phyloP scores from a whole-genome alignment of 495 filamentous ascomycete genomes.

The Daldinia decipiens region DNA sequence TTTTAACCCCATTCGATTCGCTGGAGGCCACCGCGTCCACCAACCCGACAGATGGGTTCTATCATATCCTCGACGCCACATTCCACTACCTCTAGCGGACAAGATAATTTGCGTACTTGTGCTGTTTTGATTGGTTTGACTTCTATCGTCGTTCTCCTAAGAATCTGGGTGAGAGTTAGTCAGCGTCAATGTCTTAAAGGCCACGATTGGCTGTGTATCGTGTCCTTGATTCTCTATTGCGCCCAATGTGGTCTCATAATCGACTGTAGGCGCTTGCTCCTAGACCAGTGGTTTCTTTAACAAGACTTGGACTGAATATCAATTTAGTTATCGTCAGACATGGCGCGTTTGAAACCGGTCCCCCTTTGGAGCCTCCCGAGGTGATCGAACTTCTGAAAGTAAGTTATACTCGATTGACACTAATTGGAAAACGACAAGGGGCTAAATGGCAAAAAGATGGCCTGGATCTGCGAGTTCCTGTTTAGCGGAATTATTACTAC shows the following conservation, averaged over 20 bases:
- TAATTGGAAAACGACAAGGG: neutral
- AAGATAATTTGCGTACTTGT: neutral
- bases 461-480: neutral
- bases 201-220: neutral
- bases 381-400: neutral
- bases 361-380: neutral
- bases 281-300: neutral
- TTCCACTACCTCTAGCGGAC: neutral
- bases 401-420: neutral
- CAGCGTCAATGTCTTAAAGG: neutral
- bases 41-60: neutral
- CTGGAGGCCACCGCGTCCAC: neutral
- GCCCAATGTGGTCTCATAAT: neutral
- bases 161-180: neutral
- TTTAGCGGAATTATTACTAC: neutral
- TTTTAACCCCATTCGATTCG: neutral
- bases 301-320: neutral
- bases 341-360: neutral
- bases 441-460: neutral
- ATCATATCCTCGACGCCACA: neutral
- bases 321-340: neutral
- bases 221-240: neutral
- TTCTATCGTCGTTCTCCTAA: neutral
- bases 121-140: neutral
- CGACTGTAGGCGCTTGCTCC: neutral